Conservation (phyloP, 2,329 filamentous ascomycete species). For the Venturia carpophila region DNA sequence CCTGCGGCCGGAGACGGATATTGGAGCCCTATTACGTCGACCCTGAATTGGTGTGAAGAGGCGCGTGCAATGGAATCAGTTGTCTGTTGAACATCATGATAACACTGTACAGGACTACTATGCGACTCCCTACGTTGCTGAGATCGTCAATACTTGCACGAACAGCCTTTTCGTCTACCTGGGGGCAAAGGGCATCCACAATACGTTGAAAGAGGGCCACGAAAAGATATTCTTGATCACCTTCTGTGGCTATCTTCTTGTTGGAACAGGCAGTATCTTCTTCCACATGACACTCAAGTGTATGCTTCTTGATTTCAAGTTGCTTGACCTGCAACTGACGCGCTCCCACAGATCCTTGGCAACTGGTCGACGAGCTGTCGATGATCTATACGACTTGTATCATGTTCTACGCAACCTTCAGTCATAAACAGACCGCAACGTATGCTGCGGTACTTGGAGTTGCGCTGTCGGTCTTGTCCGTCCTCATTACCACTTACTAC, state of each 20-base stretch:
- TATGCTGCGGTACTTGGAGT: slow-evolving; percentile 50
- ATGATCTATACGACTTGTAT: slow-evolving; percentile 67
- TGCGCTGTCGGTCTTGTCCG: slow-evolving; percentile 43
- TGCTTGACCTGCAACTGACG: not conserved
- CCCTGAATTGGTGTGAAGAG: slow-evolving; percentile 75
- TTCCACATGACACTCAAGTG: slow-evolving; percentile 59
- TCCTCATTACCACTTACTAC: slow-evolving; percentile 72
- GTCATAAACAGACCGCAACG: slow-evolving; percentile 41
- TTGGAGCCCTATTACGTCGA: slow-evolving; percentile 64
- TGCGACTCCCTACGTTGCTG: slow-evolving; percentile 65
- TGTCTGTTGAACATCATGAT: slow-evolving; percentile 7
- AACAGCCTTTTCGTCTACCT: slow-evolving; percentile 77
- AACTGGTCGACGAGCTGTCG: slow-evolving; percentile 60
- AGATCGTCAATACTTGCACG: slow-evolving; percentile 72
- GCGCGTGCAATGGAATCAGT: slow-evolving; percentile 33
- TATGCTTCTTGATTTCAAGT: slow-evolving; percentile 27
- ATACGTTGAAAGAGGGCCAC: slow-evolving; percentile 64
- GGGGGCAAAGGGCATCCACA: slow-evolving; percentile 65
- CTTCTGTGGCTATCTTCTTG: slow-evolving; percentile 54
- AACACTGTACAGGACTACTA: slow-evolving; percentile 55
- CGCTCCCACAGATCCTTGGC: slow-evolving; percentile 52
- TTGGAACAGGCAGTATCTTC: slow-evolving; percentile 54
- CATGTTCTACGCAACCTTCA: slow-evolving; percentile 68
- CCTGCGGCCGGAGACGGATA: slow-evolving; percentile 49
- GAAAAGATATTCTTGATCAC: slow-evolving; percentile 65